Conservation (phyloP, 1,284 basidiomycete genomes). For the Apiotrichum sp. region DNA sequence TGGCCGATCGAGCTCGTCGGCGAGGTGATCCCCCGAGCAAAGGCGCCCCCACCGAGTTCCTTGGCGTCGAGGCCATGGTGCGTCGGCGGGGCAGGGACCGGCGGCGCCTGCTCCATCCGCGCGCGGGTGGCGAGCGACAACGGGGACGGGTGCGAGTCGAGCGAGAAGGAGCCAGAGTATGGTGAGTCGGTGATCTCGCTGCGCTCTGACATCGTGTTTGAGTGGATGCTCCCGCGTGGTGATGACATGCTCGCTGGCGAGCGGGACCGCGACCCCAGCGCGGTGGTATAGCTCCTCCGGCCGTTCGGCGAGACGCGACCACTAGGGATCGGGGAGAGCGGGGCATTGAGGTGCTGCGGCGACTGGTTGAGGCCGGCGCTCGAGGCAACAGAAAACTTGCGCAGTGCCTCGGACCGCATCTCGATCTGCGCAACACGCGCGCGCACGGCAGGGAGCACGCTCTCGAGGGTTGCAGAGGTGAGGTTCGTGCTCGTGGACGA, state of each 20-base stretch:
- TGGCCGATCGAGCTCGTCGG: neutral
- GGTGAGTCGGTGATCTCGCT: neutral
- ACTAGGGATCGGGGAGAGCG: neutral
- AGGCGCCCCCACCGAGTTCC: neutral
- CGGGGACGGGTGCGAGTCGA: constrained; percentile 4
- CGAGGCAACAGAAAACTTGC: constrained; percentile 35
- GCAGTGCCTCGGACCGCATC: constrained; percentile 33
- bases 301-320: neutral
- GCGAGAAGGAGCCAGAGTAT: neutral
- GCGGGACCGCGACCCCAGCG: constrained; percentile 23
- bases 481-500: neutral
- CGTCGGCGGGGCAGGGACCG: neutral
- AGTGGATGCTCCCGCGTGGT: neutral
- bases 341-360: neutral
- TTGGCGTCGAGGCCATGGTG: constrained; percentile 2
- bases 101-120: neutral
- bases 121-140: neutral
- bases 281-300: constrained; percentile 29
- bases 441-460: constrained; percentile 25
- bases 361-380: constrained; percentile 9
- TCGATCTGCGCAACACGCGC: constrained; percentile 40
- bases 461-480: constrained; percentile 17
- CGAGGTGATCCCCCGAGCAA: neutral
- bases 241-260: constrained; percentile 7
- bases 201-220: neutral